Conservation (phyloP, 805 yeast genomes). For the Starmerella floris region DNA sequence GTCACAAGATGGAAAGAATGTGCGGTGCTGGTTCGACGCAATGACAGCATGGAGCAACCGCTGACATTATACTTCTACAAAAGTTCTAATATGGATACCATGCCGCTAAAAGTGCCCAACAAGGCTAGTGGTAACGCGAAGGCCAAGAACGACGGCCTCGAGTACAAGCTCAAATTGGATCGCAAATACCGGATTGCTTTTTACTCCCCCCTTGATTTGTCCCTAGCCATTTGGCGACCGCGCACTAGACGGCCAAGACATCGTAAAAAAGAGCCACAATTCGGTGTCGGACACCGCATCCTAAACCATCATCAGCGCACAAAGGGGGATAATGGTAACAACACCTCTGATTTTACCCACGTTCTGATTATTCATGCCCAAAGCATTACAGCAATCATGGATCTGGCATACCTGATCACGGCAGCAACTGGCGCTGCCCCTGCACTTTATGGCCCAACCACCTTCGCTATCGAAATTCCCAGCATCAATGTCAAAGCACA, state of each 20-base stretch:
- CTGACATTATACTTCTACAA: constrained; percentile 51
- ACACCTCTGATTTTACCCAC: background rate
- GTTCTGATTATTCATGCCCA: constrained; percentile 12
- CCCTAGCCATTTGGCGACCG: constrained; percentile 41
- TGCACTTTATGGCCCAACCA: background rate
- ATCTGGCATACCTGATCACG: constrained; percentile 9
- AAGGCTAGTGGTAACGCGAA: constrained; percentile 37
- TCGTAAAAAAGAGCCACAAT: background rate
- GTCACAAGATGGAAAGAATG: constrained; percentile 71
- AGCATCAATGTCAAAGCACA: constrained; percentile 3
- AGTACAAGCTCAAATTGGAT: constrained; percentile 21
- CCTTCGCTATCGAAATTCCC: constrained; percentile 5
- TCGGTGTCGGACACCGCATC: background rate
- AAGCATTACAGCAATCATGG: constrained; percentile 8
- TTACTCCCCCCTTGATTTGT: constrained; percentile 57
- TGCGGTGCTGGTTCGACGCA: constrained; percentile 54
- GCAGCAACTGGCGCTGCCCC: constrained; percentile 6
- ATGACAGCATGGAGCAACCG: constrained; percentile 40
- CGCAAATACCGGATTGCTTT: constrained; percentile 34
- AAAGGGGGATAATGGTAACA: background rate
- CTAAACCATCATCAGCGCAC: background rate
- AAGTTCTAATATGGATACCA: constrained; percentile 29
- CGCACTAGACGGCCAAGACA: background rate
- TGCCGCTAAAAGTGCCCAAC: constrained; percentile 36
- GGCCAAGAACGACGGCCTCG: constrained; percentile 13